Conservation (phyloP, 148 eudicot species). For the Amaranthus palmeri region DNA sequence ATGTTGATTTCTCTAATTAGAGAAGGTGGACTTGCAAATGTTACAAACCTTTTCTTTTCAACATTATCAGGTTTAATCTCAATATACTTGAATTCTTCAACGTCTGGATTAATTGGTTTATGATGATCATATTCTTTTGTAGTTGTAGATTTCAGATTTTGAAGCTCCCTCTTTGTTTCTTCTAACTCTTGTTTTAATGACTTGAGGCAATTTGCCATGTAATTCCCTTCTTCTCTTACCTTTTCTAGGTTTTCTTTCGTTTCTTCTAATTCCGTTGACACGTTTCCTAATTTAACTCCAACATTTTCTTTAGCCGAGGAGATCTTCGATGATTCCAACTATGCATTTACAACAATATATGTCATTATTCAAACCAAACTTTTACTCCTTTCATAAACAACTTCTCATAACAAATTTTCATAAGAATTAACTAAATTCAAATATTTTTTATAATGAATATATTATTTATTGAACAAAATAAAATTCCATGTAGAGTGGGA, state of each 20-base stretch:
- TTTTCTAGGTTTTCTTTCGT: constrained; percentile 49
- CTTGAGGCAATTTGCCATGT: constrained; percentile 43
- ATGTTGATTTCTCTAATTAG: constrained; percentile 30
- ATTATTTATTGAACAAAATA: too few species aligned
- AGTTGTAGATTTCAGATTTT: constrained; percentile 35
- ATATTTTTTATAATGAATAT: too few species aligned
- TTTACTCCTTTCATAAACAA: too few species aligned
- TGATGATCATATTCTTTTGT: constrained; percentile 19
- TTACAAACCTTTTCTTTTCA: constrained; percentile 52
- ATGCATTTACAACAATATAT: neutral
- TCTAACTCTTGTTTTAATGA: constrained; percentile 59
- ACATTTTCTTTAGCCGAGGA: constrained; percentile 20
- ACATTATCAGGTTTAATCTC: constrained; percentile 20
- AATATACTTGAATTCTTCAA: constrained; percentile 69
- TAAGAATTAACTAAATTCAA: too few species aligned
- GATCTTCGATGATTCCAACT: constrained; percentile 35
- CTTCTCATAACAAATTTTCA: too few species aligned
- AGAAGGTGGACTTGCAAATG: constrained; percentile 66
- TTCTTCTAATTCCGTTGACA: constrained; percentile 54
- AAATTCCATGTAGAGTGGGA: too few species aligned
- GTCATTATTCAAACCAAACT: too few species aligned
- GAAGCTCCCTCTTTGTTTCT: constrained; percentile 56
- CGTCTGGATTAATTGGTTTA: constrained; percentile 39
- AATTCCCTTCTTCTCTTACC: constrained; percentile 47
- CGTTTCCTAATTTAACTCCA: constrained; percentile 21